Conservation (phyloP, 257 asterid genomes). For the Nicotiana tabacum region DNA sequence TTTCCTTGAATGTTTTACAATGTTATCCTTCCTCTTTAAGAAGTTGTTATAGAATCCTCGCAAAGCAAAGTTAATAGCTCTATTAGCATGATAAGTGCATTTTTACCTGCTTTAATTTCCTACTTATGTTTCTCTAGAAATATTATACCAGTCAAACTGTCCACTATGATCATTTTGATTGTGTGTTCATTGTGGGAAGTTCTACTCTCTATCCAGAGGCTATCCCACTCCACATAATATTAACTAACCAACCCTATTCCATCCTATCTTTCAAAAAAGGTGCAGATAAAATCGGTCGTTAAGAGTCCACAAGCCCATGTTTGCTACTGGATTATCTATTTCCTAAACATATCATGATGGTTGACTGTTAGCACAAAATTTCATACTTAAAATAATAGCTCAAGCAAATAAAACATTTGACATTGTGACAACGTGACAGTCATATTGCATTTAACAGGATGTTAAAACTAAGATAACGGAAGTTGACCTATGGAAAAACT, state of each 20-base stretch:
- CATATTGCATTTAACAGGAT: neutral
- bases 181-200: neutral
- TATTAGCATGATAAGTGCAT: neutral
- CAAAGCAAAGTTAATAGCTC: neutral
- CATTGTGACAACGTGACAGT: neutral
- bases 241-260: neutral
- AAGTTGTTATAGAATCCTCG: neutral
- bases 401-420: neutral
- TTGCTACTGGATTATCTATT: neutral
- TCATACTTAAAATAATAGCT: neutral
- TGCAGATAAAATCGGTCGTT: neutral
- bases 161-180: neutral
- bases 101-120: neutral
- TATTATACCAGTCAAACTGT: neutral
- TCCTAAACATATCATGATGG: neutral
- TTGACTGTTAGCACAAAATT: neutral
- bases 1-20: neutral
- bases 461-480: neutral
- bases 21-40: neutral
- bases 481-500: slow-evolving; percentile 76
- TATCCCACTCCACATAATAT: neutral
- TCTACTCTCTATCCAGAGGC: neutral
- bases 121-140: neutral
- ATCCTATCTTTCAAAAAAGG: neutral
- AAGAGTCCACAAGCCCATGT: neutral